phyloP scores from a whole-genome alignment of 139 green algal species.

The Ettlia oleoabundans region DNA sequence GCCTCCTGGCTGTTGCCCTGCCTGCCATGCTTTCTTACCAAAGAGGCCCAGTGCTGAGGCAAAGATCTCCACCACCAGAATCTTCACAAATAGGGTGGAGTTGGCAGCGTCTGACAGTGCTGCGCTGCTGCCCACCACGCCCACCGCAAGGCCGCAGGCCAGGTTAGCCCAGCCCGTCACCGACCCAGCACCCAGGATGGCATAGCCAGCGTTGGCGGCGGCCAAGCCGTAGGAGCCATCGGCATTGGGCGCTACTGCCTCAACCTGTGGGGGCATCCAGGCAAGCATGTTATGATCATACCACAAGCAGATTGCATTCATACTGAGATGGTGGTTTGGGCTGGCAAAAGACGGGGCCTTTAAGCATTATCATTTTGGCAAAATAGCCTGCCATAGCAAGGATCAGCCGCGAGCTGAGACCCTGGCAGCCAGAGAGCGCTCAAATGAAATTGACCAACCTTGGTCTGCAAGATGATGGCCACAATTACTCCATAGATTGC shows the following conservation, averaged over 20 bases:
- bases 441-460: conserved; percentile 40
- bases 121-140: conserved; percentile 94
- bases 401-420: too few species aligned
- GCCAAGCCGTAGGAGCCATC: conserved; percentile 53
- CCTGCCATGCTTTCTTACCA: conserved; percentile 77
- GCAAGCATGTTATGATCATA: too few species aligned
- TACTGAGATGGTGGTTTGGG: too few species aligned
- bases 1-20: too few species aligned
- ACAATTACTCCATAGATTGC: conserved; percentile 99
- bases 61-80: conserved; percentile 99
- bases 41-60: conserved; percentile 94
- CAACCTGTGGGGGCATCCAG: conserved; percentile 57
- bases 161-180: conserved; percentile 97
- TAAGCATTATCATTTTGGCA: too few species aligned
- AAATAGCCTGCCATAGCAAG: too few species aligned
- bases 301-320: too few species aligned
- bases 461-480: conserved; percentile 98
- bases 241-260: conserved; percentile 50
- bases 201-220: conserved; percentile 80
- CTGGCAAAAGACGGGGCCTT: too few species aligned
- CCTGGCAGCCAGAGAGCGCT: too few species aligned
- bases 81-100: conserved; percentile 99
- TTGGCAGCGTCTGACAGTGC: conserved; percentile 98
- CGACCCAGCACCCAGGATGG: conserved; percentile 93
- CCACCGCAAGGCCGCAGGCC: conserved; percentile 98